phyloP scores from a whole-genome alignment of 768 basidiomycete genomes.

The Pleurotus platypus region DNA sequence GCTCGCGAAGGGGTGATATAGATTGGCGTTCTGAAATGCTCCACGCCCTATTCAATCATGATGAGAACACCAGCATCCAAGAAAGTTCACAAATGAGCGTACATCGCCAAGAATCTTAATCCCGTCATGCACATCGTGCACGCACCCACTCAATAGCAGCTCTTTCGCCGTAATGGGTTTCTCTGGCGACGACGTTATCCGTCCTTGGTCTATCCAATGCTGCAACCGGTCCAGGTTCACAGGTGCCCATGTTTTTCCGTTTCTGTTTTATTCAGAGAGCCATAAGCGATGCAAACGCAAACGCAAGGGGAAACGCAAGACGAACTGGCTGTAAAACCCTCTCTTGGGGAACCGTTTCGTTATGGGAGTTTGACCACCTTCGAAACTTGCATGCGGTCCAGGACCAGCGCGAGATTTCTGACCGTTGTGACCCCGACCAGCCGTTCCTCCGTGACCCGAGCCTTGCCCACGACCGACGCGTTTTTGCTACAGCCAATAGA shows the following conservation, averaged over 20 bases:
- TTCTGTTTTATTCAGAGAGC: slow-evolving; percentile 38
- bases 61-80: neutral
- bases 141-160: slow-evolving; percentile 78
- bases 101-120: slow-evolving; percentile 89
- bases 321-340: slow-evolving; percentile 91
- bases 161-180: slow-evolving; percentile 87
- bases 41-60: slow-evolving; percentile 47
- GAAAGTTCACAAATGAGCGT: slow-evolving; percentile 18
- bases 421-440: slow-evolving; percentile 93
- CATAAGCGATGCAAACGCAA: neutral
- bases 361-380: slow-evolving; percentile 96
- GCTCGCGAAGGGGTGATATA: slow-evolving; percentile 83
- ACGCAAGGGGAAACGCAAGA: slow-evolving; percentile 13
- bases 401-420: slow-evolving; percentile 91
- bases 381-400: slow-evolving; percentile 82
- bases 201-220: slow-evolving; percentile 85
- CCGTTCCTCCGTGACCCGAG: slow-evolving; percentile 87
- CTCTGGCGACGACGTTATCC: slow-evolving; percentile 71
- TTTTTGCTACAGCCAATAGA: slow-evolving; percentile 63
- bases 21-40: slow-evolving; percentile 65
- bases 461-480: slow-evolving; percentile 93
- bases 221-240: slow-evolving; percentile 88
- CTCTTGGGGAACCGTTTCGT: slow-evolving; percentile 88
- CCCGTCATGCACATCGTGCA: slow-evolving; percentile 87
- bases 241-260: slow-evolving; percentile 71